A percentile compares a stretch with the other conserved stretches of the same genome.
Conservation (phyloP, 805 yeast species). For the Kazachstania kunashirensis region DNA sequence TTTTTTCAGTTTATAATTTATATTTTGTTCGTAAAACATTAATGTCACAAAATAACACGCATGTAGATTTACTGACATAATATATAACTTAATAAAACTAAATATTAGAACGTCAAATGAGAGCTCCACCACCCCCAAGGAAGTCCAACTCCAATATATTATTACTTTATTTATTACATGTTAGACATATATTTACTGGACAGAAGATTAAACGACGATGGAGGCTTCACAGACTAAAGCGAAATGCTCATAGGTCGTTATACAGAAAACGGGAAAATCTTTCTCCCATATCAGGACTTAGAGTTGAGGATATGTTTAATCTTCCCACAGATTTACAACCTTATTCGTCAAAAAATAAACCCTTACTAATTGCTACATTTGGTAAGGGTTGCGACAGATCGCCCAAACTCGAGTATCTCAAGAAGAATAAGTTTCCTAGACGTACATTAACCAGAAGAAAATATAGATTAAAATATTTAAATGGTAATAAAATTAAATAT, state of each 20-base stretch:
- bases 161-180: slow-evolving; percentile 4
- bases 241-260: background rate
- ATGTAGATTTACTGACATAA: no score
- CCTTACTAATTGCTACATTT: slow-evolving; percentile 25
- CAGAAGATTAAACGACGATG: slow-evolving; percentile 16
- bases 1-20: background rate
- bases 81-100: no score
- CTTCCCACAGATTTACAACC: slow-evolving; percentile 15
- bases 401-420: slow-evolving; percentile 19
- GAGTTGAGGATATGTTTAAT: slow-evolving; percentile 21
- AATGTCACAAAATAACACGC: slow-evolving; percentile 1
- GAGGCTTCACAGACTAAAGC: slow-evolving; percentile 18
- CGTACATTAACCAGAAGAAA: slow-evolving; percentile 20
- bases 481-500: slow-evolving; percentile 6
- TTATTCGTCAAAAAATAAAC: slow-evolving; percentile 15
- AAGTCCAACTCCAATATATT: slow-evolving; percentile 18
- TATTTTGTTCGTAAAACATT: background rate
- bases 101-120: slow-evolving; percentile 13
- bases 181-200: slow-evolving; percentile 13
- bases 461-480: slow-evolving; percentile 17
- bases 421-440: slow-evolving; percentile 17
- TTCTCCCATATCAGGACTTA: slow-evolving; percentile 13
- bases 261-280: slow-evolving; percentile 4
- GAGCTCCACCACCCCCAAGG: slow-evolving; percentile 28
- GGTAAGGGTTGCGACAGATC: slow-evolving; percentile 21